Evolutionary conservation across 1,139 yeast genomes (phyloP).

Genomic region (Taphrina betulina): DNA sequence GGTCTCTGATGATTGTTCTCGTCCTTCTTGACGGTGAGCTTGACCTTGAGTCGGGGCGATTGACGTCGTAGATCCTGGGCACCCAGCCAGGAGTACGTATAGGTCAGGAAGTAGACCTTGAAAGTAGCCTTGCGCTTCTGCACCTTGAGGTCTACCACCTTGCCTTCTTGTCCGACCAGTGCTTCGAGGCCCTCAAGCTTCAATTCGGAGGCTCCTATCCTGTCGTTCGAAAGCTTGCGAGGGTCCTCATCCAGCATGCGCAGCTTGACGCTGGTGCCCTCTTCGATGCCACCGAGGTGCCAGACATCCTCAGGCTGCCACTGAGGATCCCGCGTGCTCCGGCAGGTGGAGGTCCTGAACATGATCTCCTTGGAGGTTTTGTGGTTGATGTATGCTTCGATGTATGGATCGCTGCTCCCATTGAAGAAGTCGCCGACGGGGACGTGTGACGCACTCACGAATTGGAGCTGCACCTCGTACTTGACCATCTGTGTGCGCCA

Average conservation of each 20-base stretch:
- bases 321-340: conserved; percentile 17
- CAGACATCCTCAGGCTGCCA: conserved; percentile 30
- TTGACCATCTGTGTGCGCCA: too few species aligned
- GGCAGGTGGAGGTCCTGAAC: conserved; percentile 28
- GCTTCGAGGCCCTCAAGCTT: conserved; percentile 5
- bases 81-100: conserved; percentile 6
- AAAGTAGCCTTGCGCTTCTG: conserved; percentile 26
- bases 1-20: conserved; percentile 3
- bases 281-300: conserved; percentile 30
- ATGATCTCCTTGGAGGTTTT: conserved; percentile 9
- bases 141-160: conserved; percentile 20
- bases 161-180: conserved; percentile 3
- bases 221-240: conserved; percentile 22
- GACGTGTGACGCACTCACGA: conserved; percentile 19
- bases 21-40: conserved; percentile 5
- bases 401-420: conserved; percentile 28
- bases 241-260: conserved; percentile 29
- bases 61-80: conserved; percentile 12
- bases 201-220: conserved; percentile 18
- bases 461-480: conserved; percentile 11
- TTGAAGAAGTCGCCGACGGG: conserved; percentile 28
- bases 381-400: conserved; percentile 20
- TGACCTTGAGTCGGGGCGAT: conserved; percentile 9
- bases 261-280: conserved; percentile 16
- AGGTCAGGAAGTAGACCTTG: conserved; percentile 11